phyloP scores from a whole-genome alignment of 202 grass and related monocot species.

The Schoenoplectus tabernaemontani region DNA sequence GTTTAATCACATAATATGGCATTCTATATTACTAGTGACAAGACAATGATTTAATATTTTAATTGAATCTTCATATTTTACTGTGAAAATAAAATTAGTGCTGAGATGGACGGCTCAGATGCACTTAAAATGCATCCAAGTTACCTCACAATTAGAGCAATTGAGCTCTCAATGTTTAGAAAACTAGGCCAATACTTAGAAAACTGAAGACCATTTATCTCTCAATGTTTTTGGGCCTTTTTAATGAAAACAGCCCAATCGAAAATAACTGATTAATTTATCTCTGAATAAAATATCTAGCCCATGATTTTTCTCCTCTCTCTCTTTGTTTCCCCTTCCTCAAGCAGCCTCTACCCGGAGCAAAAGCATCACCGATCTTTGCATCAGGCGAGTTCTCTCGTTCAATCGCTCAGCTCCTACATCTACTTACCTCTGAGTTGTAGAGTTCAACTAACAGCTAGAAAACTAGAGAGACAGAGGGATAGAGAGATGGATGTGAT shows the following conservation, averaged over 20 bases:
- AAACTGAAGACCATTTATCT: neutral
- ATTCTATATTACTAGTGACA: too few relatives aligned
- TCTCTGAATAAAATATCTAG: neutral
- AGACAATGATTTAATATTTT: too few relatives aligned
- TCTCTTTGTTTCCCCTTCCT: neutral
- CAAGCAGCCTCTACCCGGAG: neutral
- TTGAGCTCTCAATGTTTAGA: too few relatives aligned
- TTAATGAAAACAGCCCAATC: too few relatives aligned
- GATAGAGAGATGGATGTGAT: conserved; percentile 80
- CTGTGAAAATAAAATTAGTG: too few relatives aligned
- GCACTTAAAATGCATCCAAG: too few relatives aligned
- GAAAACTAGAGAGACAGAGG: neutral
- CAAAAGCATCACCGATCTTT: neutral
- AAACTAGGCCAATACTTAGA: neutral
- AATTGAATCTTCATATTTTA: too few relatives aligned
- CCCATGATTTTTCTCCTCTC: neutral
- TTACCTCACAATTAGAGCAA: too few relatives aligned
- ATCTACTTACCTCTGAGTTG: too few relatives aligned
- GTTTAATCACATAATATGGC: too few relatives aligned
- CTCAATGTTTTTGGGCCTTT: neutral
- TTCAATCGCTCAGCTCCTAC: neutral
- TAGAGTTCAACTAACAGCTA: neutral
- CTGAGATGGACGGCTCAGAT: too few relatives aligned
- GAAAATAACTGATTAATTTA: too few relatives aligned
- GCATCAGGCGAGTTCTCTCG: neutral